Evolutionary conservation across 805 yeast genomes (phyloP), one percentile per base, ranked within the genome.

Genomic region (Wickerhamiella alocasiicola): DNA sequence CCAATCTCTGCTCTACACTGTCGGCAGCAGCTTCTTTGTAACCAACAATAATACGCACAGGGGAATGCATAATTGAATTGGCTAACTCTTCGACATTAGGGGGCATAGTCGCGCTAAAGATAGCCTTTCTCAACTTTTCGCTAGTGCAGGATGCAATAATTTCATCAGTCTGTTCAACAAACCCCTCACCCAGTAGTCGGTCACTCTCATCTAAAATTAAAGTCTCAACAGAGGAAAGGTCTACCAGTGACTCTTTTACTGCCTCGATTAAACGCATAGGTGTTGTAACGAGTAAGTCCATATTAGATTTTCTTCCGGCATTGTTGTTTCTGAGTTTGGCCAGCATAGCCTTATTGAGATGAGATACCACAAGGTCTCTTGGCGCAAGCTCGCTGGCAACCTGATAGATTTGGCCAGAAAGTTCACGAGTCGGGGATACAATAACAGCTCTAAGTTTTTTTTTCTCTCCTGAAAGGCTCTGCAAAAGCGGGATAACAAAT

Each of bases 151-250:
- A 64, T 4, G 78, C 66, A 45, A 91, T 62, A 44, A 91, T 78
- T 40, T 74, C 77, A 58, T 91, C 99, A 0, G 95, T 81, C 64
- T 91, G 98, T 50, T 78, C 83, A 11, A 84, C 74, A 52, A 91
- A 91, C 13, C 81, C 66, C 78, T 47, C 76, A 72, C 91, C 96
- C 50, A 91, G 82, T 44, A 91, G 65, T 52, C 82, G 80, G 66
- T 91, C 99, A 7, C 96, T 97, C 62, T 91, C 99, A 66, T 91
- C 99, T 50, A 91, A 75, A 16, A 91, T 72, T 36, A 91, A 63
- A 54, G 74, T 77, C 48, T 77, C 77, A n/a, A 88, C 83, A 19
- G 64, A 61, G 5, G 74, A 61, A 31, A 88, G 67, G 48, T 74
- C 76, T 17, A 82, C 57, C 9, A 70, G 65, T 29, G 71, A 81